These are phyloP conservation scores for Rozella allomycis DNA, from an alignment of 371 early-diverging fungal species.

Conservation along the genomic window DNA sequence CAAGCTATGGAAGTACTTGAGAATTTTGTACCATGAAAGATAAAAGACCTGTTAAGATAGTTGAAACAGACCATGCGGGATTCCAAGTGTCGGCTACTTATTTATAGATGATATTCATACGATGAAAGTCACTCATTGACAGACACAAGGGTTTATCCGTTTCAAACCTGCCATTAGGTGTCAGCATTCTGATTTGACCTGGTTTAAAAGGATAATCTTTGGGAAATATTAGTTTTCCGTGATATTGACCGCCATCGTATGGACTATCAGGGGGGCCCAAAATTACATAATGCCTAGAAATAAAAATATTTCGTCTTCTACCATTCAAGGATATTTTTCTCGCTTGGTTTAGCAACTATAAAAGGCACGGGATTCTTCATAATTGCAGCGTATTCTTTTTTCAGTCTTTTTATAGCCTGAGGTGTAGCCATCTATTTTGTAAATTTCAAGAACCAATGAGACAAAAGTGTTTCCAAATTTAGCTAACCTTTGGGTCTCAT, in stretches of 20 bases:
- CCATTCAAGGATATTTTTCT: slow-evolving; percentile 88
- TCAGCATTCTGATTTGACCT: slow-evolving; percentile 80
- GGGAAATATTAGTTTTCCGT: slow-evolving; percentile 82
- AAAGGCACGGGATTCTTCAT: slow-evolving; percentile 27
- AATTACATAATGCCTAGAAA: slow-evolving; percentile 70
- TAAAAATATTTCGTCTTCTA: slow-evolving; percentile 17
- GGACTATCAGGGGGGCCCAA: slow-evolving; percentile 81
- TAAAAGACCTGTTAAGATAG: slow-evolving; percentile 77
- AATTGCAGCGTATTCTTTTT: slow-evolving; percentile 70
- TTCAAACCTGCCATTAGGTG: slow-evolving; percentile 78
- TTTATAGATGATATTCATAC: slow-evolving; percentile 3
- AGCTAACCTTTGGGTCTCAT: too few relatives aligned
- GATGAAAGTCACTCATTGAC: slow-evolving; percentile 80
- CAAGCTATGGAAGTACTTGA: slow-evolving; percentile 11
- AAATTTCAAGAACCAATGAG: too few relatives aligned
- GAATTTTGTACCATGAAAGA: slow-evolving; percentile 62
- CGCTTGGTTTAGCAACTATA: slow-evolving; percentile 72
- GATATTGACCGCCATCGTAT: slow-evolving; percentile 76
- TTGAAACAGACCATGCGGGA: slow-evolving; percentile 85
- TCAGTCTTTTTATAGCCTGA: slow-evolving; percentile 21
- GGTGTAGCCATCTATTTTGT: not conserved
- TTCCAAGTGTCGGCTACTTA: slow-evolving; percentile 66
- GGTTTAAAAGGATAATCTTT: slow-evolving; percentile 88
- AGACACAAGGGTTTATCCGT: slow-evolving; percentile 61
- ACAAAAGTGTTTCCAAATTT: too few relatives aligned